These are phyloP conservation scores for Kwoniella sp. DNA, from an alignment of 768 basidiomycete species.

Conservation along the genomic window DNA sequence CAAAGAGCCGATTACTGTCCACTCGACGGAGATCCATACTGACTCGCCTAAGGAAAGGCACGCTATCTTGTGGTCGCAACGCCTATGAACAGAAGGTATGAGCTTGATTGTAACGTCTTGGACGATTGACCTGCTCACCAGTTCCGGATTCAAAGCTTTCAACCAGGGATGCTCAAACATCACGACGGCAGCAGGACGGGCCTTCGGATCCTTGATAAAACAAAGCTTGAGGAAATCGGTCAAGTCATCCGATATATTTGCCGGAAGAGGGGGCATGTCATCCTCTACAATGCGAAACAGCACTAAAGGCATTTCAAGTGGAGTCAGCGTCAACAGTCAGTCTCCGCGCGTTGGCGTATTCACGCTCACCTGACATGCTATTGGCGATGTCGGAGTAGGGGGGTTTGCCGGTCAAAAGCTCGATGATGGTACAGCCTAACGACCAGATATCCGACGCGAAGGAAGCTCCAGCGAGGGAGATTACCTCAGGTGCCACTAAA, in stretches of 20 bases:
- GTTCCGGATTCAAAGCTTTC: slow-evolving; percentile 73
- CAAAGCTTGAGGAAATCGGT: slow-evolving; percentile 80
- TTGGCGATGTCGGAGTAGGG: slow-evolving; percentile 89
- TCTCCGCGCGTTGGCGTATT: too few species aligned
- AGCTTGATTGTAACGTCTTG: too few species aligned
- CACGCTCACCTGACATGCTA: slow-evolving; percentile 79
- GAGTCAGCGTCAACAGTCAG: slow-evolving; percentile 10
- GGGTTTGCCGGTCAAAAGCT: slow-evolving; percentile 86
- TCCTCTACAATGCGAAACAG: slow-evolving; percentile 99
- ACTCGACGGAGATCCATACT: slow-evolving; percentile 80
- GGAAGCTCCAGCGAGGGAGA: slow-evolving; percentile 88
- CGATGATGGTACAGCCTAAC: slow-evolving; percentile 88
- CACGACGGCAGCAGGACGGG: slow-evolving; percentile 78
- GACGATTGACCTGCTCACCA: too few species aligned
- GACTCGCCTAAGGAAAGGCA: slow-evolving; percentile 90
- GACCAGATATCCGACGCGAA: slow-evolving; percentile 59
- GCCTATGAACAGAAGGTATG: slow-evolving; percentile 59
- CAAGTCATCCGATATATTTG: slow-evolving; percentile 72
- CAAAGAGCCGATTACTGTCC: slow-evolving; percentile 57
- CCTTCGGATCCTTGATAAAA: slow-evolving; percentile 81
- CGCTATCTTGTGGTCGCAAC: slow-evolving; percentile 86
- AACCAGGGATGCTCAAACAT: slow-evolving; percentile 93
- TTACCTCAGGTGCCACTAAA: slow-evolving; percentile 91
- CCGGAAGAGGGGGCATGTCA: slow-evolving; percentile 80
- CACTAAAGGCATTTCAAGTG: slow-evolving; percentile 61